phyloP scores from a whole-genome alignment of 129 eudicot species.

The Flaveria brownii region DNA sequence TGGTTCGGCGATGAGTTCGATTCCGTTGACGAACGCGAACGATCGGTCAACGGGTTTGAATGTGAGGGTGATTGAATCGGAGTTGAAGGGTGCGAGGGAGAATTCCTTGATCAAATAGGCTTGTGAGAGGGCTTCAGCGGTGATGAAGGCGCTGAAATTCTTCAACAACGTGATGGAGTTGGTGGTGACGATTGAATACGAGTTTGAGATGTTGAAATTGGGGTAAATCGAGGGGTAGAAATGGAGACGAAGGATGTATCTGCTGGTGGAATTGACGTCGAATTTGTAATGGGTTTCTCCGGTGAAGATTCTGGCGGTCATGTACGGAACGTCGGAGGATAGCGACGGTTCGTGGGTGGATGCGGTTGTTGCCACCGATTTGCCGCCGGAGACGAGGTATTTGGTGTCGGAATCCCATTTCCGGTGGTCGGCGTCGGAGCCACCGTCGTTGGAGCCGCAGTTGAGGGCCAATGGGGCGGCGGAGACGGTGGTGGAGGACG shows the following conservation, averaged over 20 bases:
- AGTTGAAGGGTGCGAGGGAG: constrained; percentile 36
- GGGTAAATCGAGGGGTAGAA: constrained; percentile 74
- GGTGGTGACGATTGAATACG: constrained; percentile 47
- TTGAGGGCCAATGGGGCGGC: constrained; percentile 34
- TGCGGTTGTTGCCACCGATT: constrained; percentile 47
- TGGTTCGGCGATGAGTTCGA: constrained; percentile 55
- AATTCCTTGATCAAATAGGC: constrained; percentile 64
- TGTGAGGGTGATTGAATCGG: constrained; percentile 37
- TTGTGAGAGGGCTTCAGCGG: constrained; percentile 66
- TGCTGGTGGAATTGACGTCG: constrained; percentile 42
- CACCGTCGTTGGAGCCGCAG: constrained; percentile 53
- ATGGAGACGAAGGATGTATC: constrained; percentile 55
- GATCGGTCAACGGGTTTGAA: constrained; percentile 54
- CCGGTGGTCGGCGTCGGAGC: constrained; percentile 48
- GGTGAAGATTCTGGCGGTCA: constrained; percentile 65
- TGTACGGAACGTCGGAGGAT: constrained; percentile 57
- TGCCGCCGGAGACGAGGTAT: constrained; percentile 43
- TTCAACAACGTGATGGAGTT: constrained; percentile 52
- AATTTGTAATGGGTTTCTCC: constrained; percentile 57
- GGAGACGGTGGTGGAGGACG: constrained; percentile 17
- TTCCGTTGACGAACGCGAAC: constrained; percentile 74
- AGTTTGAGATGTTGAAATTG: constrained; percentile 44
- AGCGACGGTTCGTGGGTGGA: constrained; percentile 56
- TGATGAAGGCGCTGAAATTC: constrained; percentile 63
- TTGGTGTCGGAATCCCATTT: constrained; percentile 67